Base-by-base conservation (phyloP, 805 yeast genomes). In the Kregervanrija pseudodelftensis region DNA sequence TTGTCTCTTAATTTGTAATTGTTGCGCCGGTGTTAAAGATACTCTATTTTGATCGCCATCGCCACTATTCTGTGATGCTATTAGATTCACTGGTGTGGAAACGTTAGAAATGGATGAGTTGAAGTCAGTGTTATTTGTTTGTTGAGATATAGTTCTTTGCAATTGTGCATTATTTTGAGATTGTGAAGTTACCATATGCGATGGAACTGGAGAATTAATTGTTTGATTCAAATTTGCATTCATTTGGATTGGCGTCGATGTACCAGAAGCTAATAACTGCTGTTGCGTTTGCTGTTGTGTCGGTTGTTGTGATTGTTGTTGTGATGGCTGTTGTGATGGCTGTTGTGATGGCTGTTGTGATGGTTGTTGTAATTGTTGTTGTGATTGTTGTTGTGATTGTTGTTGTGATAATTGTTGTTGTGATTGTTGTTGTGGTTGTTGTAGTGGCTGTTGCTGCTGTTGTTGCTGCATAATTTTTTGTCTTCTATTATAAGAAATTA, bases 401-500 rank as follows among this genome's bases (percentile, higher is more conserved):
- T 34, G 42, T 14, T 40, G 53, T 14, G 36, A 36, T 33, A 35
- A 45, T 14, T 14, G 44, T 30, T 42, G 49, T 14, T 15, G 43
- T 33, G 45, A 51, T 30, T 41, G 49, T 17, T 43, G 50, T 15
- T 40, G 44, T 36, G 47, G 51, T 16, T 30, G 43, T 12, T 45
- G 50, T 8, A 43, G 53, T 42, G 42, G 63, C 38, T 53, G 60
- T 12, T 57, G 58, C 38, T 61, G 66, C 28, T 61, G 60, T 45
- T 59, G 62, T 10, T 60, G 61, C 42, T 59, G 60, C 11, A 54
- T 42, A 41, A 54, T 41, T 37, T 57, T 58, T 36, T 56, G 61
- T 43, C 56, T 59, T 44, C 51, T 53, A 36, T 62, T 53, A 43
- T 60, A 64, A 44, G 74, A 76, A 41, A 80, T 66, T 55, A 83